Evolutionary conservation across 2,329 filamentous ascomycete genomes (phyloP).

Genomic region (Fusarium sterilihyphosum): DNA sequence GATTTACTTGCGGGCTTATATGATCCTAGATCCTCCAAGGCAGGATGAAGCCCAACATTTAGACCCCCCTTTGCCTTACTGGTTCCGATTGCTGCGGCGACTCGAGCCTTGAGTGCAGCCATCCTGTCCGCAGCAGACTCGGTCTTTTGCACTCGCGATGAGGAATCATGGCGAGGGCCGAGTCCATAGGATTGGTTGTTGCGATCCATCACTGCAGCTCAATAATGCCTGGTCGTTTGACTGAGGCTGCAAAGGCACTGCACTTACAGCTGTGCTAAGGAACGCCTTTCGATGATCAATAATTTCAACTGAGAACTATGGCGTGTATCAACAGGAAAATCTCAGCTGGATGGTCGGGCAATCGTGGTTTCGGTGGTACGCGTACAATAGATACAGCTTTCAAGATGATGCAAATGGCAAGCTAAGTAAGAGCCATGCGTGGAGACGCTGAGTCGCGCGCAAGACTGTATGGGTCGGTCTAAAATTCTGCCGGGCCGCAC

Average conservation of each 20-base stretch:
- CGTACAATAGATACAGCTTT: background rate
- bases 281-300: background rate
- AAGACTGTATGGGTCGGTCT: slow-evolving; percentile 15
- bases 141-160: slow-evolving; percentile 64
- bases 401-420: slow-evolving; percentile 28
- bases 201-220: slow-evolving; percentile 58
- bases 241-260: background rate
- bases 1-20: slow-evolving; percentile 57
- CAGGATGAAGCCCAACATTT: slow-evolving; percentile 81
- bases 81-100: slow-evolving; percentile 76
- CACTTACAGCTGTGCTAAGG: background rate
- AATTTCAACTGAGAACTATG: background rate
- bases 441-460: slow-evolving; percentile 26
- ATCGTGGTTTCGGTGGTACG: background rate
- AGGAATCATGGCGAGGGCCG: slow-evolving; percentile 65
- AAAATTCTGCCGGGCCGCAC: slow-evolving; percentile 56
- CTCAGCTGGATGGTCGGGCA: background rate
- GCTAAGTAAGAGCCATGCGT: background rate
- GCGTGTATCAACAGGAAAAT: background rate
- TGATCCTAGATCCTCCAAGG: slow-evolving; percentile 68
- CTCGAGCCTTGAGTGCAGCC: slow-evolving; percentile 81
- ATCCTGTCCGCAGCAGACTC: slow-evolving; percentile 72
- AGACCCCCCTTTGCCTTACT: slow-evolving; percentile 72
- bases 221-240: background rate
- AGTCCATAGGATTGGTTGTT: slow-evolving; percentile 61